Conservation (phyloP, 768 basidiomycete species). For the Asterophora parasitica region DNA sequence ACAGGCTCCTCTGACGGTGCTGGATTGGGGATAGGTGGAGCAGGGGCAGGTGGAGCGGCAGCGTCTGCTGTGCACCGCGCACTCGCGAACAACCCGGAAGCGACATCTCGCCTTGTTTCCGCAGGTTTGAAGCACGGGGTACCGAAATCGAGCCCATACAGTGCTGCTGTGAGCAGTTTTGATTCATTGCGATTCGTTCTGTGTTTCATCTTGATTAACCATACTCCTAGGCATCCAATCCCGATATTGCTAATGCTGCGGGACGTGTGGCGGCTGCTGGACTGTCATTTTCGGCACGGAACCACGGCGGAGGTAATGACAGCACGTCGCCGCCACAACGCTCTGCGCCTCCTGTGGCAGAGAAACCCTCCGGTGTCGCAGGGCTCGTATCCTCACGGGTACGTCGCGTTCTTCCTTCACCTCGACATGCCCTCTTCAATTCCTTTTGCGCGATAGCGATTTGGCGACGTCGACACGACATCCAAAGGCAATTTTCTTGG, state of each 20-base stretch:
- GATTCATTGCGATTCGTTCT: neutral
- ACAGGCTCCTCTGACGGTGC: conserved; percentile 20
- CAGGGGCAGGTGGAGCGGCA: conserved; percentile 26
- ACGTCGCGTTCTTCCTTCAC: conserved; percentile 8
- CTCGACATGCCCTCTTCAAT: neutral
- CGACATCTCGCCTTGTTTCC: conserved; percentile 35
- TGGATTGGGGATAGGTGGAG: conserved; percentile 25
- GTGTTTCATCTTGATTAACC: neutral
- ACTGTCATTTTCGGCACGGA: conserved; percentile 33
- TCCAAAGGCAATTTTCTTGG: conserved; percentile 43
- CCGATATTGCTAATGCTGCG: conserved; percentile 35
- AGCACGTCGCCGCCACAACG: conserved; percentile 10
- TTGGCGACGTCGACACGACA: conserved; percentile 56
- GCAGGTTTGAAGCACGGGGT: conserved; percentile 36
- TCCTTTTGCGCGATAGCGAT: conserved; percentile 35
- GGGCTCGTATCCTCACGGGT: conserved; percentile 25
- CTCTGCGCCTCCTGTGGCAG: conserved; percentile 21
- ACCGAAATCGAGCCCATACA: conserved; percentile 30
- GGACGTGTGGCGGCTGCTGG: conserved; percentile 59
- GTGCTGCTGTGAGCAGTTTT: conserved; percentile 33
- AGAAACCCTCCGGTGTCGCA: conserved; percentile 23
- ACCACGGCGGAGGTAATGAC: conserved; percentile 16
- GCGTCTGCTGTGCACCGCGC: conserved; percentile 43
- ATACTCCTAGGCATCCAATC: conserved; percentile 29
- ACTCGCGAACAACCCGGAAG: conserved; percentile 37